These are phyloP conservation scores for Pestalotiopsis sp. DNA, from an alignment of 2,329 filamentous ascomycete species.

Conservation along the genomic window DNA sequence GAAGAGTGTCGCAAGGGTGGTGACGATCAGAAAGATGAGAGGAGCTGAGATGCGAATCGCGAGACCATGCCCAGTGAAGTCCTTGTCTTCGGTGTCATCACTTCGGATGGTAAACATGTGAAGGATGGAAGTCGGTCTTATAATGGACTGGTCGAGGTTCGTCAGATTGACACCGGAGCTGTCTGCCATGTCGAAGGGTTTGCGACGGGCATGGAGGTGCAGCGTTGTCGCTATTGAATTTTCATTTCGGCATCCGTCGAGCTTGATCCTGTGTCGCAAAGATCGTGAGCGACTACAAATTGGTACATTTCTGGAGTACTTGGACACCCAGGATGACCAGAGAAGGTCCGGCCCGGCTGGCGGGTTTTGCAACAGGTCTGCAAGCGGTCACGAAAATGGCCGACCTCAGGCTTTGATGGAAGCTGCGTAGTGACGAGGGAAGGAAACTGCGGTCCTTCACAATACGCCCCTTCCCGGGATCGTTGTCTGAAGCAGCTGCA, in stretches of 20 bases:
- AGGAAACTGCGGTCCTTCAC: too few relatives aligned
- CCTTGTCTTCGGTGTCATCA: conserved; percentile 64
- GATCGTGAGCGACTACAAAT: too few relatives aligned
- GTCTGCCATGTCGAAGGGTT: neutral
- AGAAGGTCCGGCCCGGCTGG: too few relatives aligned
- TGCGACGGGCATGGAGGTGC: neutral
- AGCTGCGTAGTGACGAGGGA: too few relatives aligned
- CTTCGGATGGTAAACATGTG: conserved; percentile 29
- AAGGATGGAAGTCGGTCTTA: neutral
- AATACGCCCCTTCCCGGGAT: too few relatives aligned
- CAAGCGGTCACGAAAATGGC: too few relatives aligned
- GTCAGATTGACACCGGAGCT: neutral
- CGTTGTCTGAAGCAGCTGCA: too few relatives aligned
- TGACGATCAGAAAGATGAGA: conserved; percentile 82
- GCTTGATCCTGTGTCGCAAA: too few relatives aligned
- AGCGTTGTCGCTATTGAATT: neutral
- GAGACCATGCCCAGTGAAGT: conserved; percentile 41
- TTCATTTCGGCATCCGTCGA: neutral
- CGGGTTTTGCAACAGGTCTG: too few relatives aligned
- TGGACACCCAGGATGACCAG: too few relatives aligned
- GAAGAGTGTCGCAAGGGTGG: conserved; percentile 68
- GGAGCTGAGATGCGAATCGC: conserved; percentile 81
- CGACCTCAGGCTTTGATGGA: too few relatives aligned
- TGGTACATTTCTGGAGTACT: too few relatives aligned
- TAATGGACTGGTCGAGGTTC: neutral